These are phyloP conservation scores for Cladobotryum mycophilum DNA, from an alignment of 2,329 filamentous ascomycete species.

Conservation along the genomic window DNA sequence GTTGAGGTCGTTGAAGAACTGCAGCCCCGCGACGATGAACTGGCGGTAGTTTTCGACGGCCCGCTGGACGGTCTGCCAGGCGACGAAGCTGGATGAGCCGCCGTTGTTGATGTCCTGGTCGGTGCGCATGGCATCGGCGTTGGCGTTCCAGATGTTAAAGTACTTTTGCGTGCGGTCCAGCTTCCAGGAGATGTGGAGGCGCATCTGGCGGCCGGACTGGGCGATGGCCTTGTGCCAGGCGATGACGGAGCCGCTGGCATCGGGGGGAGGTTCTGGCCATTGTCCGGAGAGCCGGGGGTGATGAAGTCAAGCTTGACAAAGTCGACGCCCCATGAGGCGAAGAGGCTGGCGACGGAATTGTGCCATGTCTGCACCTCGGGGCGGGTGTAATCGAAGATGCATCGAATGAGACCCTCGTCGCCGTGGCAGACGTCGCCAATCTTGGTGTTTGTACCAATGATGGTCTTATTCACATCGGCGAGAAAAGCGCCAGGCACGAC, in stretches of 20 bases:
- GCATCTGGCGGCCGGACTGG: slow-evolving; percentile 14
- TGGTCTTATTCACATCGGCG: slow-evolving; percentile 15
- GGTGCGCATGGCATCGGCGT: slow-evolving; percentile 16
- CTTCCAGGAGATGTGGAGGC: slow-evolving; percentile 17
- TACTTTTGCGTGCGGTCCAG: slow-evolving; percentile 15
- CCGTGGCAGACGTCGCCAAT: slow-evolving; percentile 16
- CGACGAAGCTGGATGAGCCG: slow-evolving; percentile 9
- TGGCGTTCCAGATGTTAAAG: slow-evolving; percentile 14
- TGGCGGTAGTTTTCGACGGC: slow-evolving; percentile 17
- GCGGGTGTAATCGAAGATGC: slow-evolving; percentile 14
- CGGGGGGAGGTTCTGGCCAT: slow-evolving; percentile 15
- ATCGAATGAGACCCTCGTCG: slow-evolving; percentile 14
- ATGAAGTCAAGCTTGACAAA: slow-evolving; percentile 17
- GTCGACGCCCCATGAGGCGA: slow-evolving; percentile 16
- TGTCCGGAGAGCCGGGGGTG: slow-evolving; percentile 16
- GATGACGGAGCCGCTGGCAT: slow-evolving; percentile 13
- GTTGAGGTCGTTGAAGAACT: slow-evolving; percentile 11
- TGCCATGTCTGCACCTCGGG: slow-evolving; percentile 15
- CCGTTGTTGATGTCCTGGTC: slow-evolving; percentile 18
- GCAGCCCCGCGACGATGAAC: slow-evolving; percentile 14
- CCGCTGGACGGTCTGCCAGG: slow-evolving; percentile 14
- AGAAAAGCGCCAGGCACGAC: slow-evolving; percentile 16
- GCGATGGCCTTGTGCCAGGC: slow-evolving; percentile 16
- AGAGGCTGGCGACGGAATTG: slow-evolving; percentile 14
- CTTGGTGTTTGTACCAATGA: slow-evolving; percentile 12